Evolutionary conservation across 139 green algal species (phyloP).

Genomic region (Volvox africanus): DNA sequence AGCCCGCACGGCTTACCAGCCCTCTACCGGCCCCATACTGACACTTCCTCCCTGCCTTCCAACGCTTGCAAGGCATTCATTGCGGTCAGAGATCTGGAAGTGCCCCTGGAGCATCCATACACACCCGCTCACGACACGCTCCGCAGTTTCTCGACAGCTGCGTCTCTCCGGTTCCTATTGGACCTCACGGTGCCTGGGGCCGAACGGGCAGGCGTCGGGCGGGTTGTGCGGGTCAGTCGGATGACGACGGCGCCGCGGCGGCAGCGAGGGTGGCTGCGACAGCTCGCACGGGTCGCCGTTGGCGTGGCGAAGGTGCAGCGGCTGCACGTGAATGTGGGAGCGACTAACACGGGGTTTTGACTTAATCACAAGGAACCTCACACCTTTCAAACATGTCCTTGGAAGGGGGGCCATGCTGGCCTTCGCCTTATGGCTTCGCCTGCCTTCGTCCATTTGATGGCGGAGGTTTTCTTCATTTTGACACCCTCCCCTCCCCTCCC

Average conservation of each 20-base stretch:
- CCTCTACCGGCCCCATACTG: no score
- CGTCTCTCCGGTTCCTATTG: not conserved
- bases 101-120: constrained; percentile 10
- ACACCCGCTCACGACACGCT: not conserved
- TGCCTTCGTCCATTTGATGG: no score
- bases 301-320: constrained; percentile 6
- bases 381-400: no score
- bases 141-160: not conserved
- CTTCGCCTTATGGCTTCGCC: no score
- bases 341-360: no score
- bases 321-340: no score
- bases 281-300: not conserved
- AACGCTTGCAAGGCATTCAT: not conserved
- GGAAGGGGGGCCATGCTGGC: no score
- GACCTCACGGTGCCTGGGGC: not conserved
- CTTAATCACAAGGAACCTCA: no score
- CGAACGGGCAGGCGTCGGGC: not conserved
- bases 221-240: not conserved
- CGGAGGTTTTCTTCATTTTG: no score
- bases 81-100: not conserved
- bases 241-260: not conserved
- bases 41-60: no score
- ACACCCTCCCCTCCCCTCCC: not conserved
- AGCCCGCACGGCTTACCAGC: no score
- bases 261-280: not conserved